phyloP scores from a whole-genome alignment of 2,329 filamentous ascomycete genomes.

The Penicillium expansum region DNA sequence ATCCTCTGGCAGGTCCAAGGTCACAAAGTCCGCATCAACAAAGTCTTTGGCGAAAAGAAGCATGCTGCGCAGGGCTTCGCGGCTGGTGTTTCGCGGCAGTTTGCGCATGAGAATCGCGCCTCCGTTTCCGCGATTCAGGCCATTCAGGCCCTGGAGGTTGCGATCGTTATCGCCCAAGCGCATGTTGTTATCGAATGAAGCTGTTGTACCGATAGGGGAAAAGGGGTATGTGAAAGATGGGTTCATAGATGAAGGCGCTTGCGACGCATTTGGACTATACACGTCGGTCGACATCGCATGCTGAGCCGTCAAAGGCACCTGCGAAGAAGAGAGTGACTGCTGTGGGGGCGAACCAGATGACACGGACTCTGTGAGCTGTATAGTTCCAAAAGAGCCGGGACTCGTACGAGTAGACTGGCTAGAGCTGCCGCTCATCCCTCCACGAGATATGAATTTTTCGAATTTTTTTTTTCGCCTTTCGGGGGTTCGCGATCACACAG shows the following conservation, averaged over 20 bases:
- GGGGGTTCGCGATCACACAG: constrained; percentile 17
- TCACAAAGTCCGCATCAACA: constrained; percentile 57
- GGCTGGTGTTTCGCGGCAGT: constrained; percentile 57
- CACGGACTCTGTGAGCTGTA: constrained; percentile 40
- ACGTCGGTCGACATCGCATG: constrained; percentile 47
- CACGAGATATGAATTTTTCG: constrained; percentile 12
- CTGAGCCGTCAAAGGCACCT: constrained; percentile 39
- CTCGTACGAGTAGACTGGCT: constrained; percentile 44
- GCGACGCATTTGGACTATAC: constrained; percentile 40
- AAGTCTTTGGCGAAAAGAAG: constrained; percentile 65
- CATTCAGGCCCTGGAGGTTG: constrained; percentile 37
- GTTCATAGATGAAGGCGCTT: constrained; percentile 34
- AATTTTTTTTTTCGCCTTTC: constrained; percentile 5
- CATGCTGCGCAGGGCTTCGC: constrained; percentile 60
- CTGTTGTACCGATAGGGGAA: constrained; percentile 38
- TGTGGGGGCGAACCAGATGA: constrained; percentile 41
- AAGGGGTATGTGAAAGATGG: constrained; percentile 39
- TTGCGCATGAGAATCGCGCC: constrained; percentile 57
- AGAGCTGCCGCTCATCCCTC: constrained; percentile 44
- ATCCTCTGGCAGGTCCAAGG: constrained; percentile 56
- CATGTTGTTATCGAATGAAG: constrained; percentile 41
- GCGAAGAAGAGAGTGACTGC: constrained; percentile 33
- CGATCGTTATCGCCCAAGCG: constrained; percentile 37
- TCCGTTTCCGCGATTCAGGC: constrained; percentile 32
- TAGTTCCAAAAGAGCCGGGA: constrained; percentile 41